A percentile compares a stretch with the other conserved stretches of the same genome.
Conservation (phyloP, 805 yeast species). For the Metschnikowia lachancei region DNA sequence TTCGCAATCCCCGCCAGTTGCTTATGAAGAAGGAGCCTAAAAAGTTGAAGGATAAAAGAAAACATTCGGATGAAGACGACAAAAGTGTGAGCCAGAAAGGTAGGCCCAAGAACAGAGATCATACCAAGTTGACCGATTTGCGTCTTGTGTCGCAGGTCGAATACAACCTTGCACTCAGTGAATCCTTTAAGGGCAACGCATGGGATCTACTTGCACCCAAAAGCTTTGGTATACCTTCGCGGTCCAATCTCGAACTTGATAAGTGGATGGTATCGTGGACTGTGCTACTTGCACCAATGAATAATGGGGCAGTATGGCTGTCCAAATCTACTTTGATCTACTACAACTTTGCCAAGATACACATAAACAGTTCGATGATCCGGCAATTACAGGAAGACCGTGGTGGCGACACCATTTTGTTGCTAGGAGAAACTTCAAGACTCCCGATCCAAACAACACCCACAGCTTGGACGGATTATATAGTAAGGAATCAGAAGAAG, state of each 20-base stretch:
- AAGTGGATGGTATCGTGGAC: constrained; percentile 85
- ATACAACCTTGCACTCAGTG: constrained; percentile 61
- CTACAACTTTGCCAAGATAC: constrained; percentile 74
- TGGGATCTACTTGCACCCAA: constrained; percentile 62
- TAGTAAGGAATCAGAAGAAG: constrained; percentile 18
- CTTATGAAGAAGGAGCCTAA: constrained; percentile 18
- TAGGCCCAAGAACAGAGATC: not conserved
- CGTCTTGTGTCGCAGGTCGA: constrained; percentile 66
- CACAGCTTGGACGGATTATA: not conserved
- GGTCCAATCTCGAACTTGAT: constrained; percentile 62
- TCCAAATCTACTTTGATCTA: constrained; percentile 67
- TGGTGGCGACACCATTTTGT: constrained; percentile 17
- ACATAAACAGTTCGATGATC: constrained; percentile 55
- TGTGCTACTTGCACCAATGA: constrained; percentile 58
- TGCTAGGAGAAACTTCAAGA: constrained; percentile 30
- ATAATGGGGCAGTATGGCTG: constrained; percentile 58
- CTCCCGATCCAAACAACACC: not conserved
- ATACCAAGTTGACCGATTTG: constrained; percentile 41
- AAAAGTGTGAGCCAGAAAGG: too few relatives aligned
- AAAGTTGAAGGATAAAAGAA: not conserved
- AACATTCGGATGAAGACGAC: not conserved
- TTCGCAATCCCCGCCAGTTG: constrained; percentile 42
- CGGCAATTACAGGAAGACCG: constrained; percentile 37
- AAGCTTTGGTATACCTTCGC: constrained; percentile 65
- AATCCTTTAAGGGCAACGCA: constrained; percentile 55